A percentile compares a stretch with the other conserved stretches of the same genome.
phyloP scores from a whole-genome alignment of 805 yeast genomes.

The Kodamaea kakaduensis region DNA sequence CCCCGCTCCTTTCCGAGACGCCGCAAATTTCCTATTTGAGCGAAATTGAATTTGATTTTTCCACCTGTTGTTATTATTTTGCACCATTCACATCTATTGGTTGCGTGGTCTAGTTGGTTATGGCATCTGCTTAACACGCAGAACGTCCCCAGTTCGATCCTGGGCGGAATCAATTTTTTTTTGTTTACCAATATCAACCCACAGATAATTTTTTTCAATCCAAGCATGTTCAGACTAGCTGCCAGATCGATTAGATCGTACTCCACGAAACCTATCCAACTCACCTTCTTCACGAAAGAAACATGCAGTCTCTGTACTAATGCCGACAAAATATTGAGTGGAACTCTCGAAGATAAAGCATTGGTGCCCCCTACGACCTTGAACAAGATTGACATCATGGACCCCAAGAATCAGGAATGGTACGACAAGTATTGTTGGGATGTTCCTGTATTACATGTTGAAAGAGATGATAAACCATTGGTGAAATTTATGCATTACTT shows the following conservation, averaged over 20 bases:
- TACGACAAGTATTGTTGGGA: constrained; percentile 73
- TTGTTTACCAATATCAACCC: background rate
- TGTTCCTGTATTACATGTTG: constrained; percentile 73
- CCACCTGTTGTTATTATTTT: no score
- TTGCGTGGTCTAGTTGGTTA: constrained; percentile 99
- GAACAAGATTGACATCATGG: constrained; percentile 50
- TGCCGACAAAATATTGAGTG: constrained; percentile 50
- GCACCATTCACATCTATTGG: no score
- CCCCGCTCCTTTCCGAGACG: no score
- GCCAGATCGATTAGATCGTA: constrained; percentile 1
- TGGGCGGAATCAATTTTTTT: constrained; percentile 84
- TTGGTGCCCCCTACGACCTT: constrained; percentile 1
- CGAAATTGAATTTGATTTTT: no score
- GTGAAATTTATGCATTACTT: constrained; percentile 68
- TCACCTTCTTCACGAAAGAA: constrained; percentile 65
- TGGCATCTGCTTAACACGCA: constrained; percentile 99
- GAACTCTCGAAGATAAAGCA: constrained; percentile 31
- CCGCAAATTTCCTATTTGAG: no score
- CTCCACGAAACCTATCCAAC: constrained; percentile 10
- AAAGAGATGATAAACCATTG: constrained; percentile 42
- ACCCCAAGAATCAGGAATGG: constrained; percentile 57
- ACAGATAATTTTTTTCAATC: background rate
- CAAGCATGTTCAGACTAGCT: no score
- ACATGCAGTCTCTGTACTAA: constrained; percentile 67
- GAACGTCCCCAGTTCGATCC: constrained; percentile 99